Base-by-base conservation (phyloP, 2,329 filamentous ascomycete genomes). In the Teratosphaeria pseudoeucalypti region DNA sequence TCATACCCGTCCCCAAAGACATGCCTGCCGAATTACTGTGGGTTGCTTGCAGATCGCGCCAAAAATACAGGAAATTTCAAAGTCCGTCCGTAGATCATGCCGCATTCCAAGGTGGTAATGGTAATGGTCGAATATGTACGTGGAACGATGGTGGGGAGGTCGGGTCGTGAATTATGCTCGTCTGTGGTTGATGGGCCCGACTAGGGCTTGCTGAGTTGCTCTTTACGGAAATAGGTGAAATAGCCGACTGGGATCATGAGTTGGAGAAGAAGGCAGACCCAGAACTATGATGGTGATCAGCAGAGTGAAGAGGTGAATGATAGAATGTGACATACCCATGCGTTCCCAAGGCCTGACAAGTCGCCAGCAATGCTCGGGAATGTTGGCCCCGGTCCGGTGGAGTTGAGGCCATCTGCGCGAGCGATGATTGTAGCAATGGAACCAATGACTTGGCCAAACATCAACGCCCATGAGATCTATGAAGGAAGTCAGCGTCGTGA, bases 381-480 rank as follows among this genome's bases (percentile, higher is more conserved):
- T 19, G 86, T 82, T 7, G 60, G 53, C 1, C 83, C 83, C 1
- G 85, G 84, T 0, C 85, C 85, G 27, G 83, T 76, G 6, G 77
- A 79, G 69, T 86, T 81, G 0, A 85, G 84, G 10, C 82, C 83
- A 57, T 79, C 81, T 3, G 81, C 82, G 57, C 84, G 72, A 1
- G 82, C 84, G 34, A 82, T 76, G 43, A 87, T 87, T 2, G 85
- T 87, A 2, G 81, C 82, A 4, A 82, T 71, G 5, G 81, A 82
- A 12, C 85, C 85, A 26, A 87, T 68, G 9, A 86, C 78, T 71
- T 88, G 85, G 2, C 84, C 83, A 1, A 75, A 77, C 47, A 85
- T 77, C 26, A 87, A 74, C 0, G 83, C 82, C 64, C 84, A 85
- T 58, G 81, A 78, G 59, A 58, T 55, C 29, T 49, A n/a, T 16